A percentile compares a stretch with the other conserved stretches of the same genome.
Evolutionary conservation across 2,329 filamentous ascomycete genomes (phyloP).

Genomic region (Trichoderma pleuroti): DNA sequence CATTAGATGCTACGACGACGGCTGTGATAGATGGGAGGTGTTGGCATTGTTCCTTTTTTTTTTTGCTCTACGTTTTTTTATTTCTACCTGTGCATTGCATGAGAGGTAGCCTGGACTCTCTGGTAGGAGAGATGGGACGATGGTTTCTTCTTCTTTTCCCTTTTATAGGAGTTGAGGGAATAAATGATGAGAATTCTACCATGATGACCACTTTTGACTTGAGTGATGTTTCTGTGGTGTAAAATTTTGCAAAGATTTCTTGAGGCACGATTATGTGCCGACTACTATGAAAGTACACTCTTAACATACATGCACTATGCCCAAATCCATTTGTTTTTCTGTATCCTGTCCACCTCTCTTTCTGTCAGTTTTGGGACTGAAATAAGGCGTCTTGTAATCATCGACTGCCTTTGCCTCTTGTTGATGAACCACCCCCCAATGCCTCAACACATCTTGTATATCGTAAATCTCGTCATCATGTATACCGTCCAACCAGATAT

Average conservation of each 20-base stretch:
- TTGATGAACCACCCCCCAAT: not conserved
- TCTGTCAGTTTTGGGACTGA: not conserved
- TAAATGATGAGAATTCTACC: slow-evolving; percentile 1
- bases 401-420: not conserved
- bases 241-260: not conserved
- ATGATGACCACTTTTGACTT: not conserved
- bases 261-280: not conserved
- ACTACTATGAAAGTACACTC: not conserved
- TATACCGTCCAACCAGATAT: not conserved
- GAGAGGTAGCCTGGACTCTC: not conserved
- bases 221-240: not conserved
- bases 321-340: not conserved
- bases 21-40: slow-evolving; percentile 6
- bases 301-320: not conserved
- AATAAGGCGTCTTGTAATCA: not conserved
- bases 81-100: not conserved
- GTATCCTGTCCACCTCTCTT: not conserved
- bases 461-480: not conserved
- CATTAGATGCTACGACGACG: slow-evolving; percentile 2
- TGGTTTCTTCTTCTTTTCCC: not conserved
- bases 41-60: not conserved
- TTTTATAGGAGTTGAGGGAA: not conserved
- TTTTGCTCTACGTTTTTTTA: not conserved
- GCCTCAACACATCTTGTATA: not conserved
- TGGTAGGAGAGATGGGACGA: not conserved